Conservation (phyloP, 306 rosid species). For the Cucurbita moschata region DNA sequence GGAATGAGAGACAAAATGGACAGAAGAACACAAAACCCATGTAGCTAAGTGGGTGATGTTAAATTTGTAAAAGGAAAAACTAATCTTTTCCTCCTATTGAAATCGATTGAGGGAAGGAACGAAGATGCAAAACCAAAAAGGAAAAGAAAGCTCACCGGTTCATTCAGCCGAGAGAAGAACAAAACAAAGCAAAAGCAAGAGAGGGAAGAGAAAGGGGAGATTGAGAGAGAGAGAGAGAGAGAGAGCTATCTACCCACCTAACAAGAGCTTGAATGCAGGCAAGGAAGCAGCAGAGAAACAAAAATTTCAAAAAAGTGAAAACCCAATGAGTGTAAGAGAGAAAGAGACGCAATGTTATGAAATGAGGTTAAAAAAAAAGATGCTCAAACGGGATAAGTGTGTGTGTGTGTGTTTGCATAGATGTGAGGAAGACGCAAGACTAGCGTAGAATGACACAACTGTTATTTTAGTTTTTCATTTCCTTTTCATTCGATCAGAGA, state of each 20-base stretch:
- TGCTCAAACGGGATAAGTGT: slow-evolving; percentile 2
- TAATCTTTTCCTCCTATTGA: slow-evolving; percentile 1
- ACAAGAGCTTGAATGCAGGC: slow-evolving; percentile 22
- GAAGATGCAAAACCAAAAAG: slow-evolving; percentile 22
- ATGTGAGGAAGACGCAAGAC: slow-evolving; percentile 4
- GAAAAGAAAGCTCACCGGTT: slow-evolving; percentile 19
- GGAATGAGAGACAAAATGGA: background rate
- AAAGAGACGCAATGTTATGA: background rate
- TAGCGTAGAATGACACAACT: background rate
- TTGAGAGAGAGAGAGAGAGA: no score
- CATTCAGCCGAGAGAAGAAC: slow-evolving; percentile 45
- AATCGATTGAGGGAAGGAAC: slow-evolving; percentile 25
- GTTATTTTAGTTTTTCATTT: background rate
- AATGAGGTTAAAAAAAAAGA: slow-evolving; percentile 8
- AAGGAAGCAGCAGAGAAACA: slow-evolving; percentile 12
- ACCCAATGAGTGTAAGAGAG: slow-evolving; percentile 10
- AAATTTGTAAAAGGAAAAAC: background rate
- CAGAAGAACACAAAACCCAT: background rate
- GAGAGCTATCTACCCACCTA: slow-evolving; percentile 30
- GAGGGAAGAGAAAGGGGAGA: background rate
- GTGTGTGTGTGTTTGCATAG: background rate
- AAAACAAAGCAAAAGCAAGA: slow-evolving; percentile 16
- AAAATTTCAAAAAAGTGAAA: slow-evolving; percentile 13
- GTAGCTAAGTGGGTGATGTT: background rate
- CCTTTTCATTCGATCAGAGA: background rate